Conservation (phyloP, 2,329 filamentous ascomycete genomes). For the Hypoxylon sp. region DNA sequence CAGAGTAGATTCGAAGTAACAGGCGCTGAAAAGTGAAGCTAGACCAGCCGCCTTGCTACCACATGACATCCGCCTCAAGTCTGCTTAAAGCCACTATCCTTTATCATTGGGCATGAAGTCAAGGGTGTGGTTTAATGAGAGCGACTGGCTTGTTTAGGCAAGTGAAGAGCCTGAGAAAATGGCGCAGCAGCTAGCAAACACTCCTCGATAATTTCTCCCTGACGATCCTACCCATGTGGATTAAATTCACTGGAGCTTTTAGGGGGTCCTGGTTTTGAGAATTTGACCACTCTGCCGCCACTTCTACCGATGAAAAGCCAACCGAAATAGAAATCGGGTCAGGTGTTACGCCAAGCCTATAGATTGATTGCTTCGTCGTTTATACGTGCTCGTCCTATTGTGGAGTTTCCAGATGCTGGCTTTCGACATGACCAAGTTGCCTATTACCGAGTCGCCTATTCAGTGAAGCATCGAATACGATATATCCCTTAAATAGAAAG, state of each 20-base stretch:
- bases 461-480: too few species aligned
- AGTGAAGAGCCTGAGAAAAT: constrained; percentile 14
- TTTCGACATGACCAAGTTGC: not conserved
- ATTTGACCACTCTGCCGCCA: too few species aligned
- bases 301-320: constrained; percentile 25
- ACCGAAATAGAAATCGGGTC: constrained; percentile 36
- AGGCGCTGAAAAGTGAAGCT: constrained; percentile 17
- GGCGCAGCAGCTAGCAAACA: constrained; percentile 21
- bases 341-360: constrained; percentile 29
- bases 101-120: constrained; percentile 17
- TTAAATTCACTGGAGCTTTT: constrained; percentile 7
- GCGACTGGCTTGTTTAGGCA: constrained; percentile 24
- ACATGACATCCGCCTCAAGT: constrained; percentile 13
- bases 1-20: too few species aligned
- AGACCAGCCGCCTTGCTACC: constrained; percentile 20
- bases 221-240: constrained; percentile 32
- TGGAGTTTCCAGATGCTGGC: constrained; percentile 2
- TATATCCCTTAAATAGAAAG: too few species aligned
- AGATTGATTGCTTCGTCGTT: constrained; percentile 11
- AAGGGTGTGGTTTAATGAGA: constrained; percentile 20
- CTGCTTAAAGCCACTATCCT: not conserved
- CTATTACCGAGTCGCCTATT: not conserved
- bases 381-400: constrained; percentile 6
- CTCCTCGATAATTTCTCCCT: constrained; percentile 27
- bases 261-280: constrained; percentile 15